Evolutionary conservation across 1,139 yeast genomes (phyloP), one percentile per base, ranked within the genome.

Genomic region (Yamadazyma sp.): DNA sequence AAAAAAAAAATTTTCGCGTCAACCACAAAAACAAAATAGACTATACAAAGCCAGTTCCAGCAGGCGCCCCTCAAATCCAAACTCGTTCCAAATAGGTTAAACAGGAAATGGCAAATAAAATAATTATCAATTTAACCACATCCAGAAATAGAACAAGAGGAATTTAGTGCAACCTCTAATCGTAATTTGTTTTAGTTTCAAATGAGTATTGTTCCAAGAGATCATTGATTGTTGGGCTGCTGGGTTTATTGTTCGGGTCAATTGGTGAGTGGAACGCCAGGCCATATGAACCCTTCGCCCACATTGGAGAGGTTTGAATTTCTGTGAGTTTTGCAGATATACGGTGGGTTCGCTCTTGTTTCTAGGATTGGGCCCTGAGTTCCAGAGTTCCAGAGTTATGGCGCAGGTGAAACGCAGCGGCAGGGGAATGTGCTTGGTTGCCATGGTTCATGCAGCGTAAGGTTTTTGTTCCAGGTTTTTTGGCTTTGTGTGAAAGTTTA

Each of bases 1-100:
- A 27, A 27, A 34, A 24, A 30, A 40, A 40, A 40, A 34, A 34
- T 34, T 34, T 34, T 34, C 37, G 37, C 37, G 37, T 34, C 32
- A 28, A 33, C 18, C 17, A 22, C 11, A 32, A 32, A 17, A 17
- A 30, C 20, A 28, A 17, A 20, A 20, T 20, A 20, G 8, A 20
- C 22, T 20, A 20, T 20, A 20, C 5, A 20, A 20, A 20, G 8
- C 5, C 5, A 20, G 8, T 6, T 20, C n/a, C n/a, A n/a, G 22
- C 5, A 8, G 22, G 22, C 22, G 8, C 22, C 22, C 22, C 22
- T 20, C 22, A 20, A 20, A 20, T 20, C 22, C 22, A 20, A 20
- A 20, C n/a, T 10, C 5, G 17, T 10, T 12, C 30, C 24, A 20
- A 20, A 20, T 20, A 20, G 24, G 24, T 20, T 20, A 20, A 10